Evolutionary conservation across 805 yeast genomes (phyloP), one percentile per base, ranked within the genome.

Genomic region (Monosporozyma servazzii): DNA sequence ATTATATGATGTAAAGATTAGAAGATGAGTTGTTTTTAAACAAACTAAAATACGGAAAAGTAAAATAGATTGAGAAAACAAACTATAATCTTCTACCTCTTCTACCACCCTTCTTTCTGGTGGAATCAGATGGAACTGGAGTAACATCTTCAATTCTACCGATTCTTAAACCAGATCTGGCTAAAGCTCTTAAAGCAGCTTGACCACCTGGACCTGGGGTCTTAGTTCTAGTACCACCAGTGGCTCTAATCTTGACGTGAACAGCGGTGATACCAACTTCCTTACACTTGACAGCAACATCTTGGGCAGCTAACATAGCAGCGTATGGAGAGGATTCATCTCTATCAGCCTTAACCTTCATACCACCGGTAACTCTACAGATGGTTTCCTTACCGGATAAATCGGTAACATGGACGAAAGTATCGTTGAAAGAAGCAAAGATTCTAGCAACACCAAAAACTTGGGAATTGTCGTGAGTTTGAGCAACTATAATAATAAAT

Each of bases 71-170:
- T 6, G 25, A 9, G 27, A 18, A 41, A 41, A 45, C 47, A 53
- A 66, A 66, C 78, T 77, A 88, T 79, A 90, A 86, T 87, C 99
- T 89, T 86, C 99, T 91, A 91, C 99, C 99, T 85, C 99, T 90
- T 84, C 99, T 93, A 88, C 99, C 99, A 88, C 99, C 99, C 95
- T 93, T 95, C 88, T 91, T 88, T 86, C 99, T 93, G 77, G 99
- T 95, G 71, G 98, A 90, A 79, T 93, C 99, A 67, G 99, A 93
- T 77, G 99, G 99, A 71, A 93, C 90, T 77, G 99, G 99, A 68
- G 99, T 93, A 67, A 93, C 99, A 77, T 93, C 99, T 83, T 95
- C 99, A 69, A 93, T 93, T 80, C 99, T 89, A 71, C 99, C 99
- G 66, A 93, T 93, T 85, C 96, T 90, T 78, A 93, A 82, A 76